Percentiles rank a stretch among this genome's conserved stretches.
phyloP scores from a whole-genome alignment of 73 alveolate species.

The Paramecium sonneborni region DNA sequence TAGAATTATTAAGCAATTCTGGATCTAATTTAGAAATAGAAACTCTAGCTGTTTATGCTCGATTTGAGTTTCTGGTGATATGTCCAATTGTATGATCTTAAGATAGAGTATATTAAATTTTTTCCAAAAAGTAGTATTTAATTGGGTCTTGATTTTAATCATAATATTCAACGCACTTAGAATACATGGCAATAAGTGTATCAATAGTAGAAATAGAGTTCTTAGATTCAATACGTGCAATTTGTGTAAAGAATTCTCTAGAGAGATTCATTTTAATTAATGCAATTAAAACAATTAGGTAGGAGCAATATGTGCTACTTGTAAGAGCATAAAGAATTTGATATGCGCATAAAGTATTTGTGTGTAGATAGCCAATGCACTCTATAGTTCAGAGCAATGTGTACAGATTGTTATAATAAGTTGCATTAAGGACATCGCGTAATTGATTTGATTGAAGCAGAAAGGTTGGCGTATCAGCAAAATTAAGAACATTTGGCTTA shows the following conservation, averaged over 20 bases:
- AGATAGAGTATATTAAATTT: background rate
- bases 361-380: conserved; percentile 29
- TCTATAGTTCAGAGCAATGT: background rate
- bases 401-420: background rate
- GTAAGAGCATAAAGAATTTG: background rate
- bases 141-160: background rate
- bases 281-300: conserved; percentile 17
- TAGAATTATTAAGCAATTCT: background rate
- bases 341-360: background rate
- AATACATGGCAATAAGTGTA: background rate
- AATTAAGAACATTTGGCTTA: background rate
- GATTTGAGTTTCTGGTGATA: background rate
- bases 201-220: background rate
- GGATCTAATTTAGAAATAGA: background rate
- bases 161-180: background rate
- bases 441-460: conserved; percentile 28
- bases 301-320: background rate
- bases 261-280: background rate
- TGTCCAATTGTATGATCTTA: background rate
- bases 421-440: conserved; percentile 37
- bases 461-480: background rate
- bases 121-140: background rate
- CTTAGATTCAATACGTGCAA: background rate
- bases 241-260: background rate
- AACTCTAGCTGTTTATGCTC: background rate